Conservation (phyloP, 805 yeast genomes). For the Dipodascopsis tothii region DNA sequence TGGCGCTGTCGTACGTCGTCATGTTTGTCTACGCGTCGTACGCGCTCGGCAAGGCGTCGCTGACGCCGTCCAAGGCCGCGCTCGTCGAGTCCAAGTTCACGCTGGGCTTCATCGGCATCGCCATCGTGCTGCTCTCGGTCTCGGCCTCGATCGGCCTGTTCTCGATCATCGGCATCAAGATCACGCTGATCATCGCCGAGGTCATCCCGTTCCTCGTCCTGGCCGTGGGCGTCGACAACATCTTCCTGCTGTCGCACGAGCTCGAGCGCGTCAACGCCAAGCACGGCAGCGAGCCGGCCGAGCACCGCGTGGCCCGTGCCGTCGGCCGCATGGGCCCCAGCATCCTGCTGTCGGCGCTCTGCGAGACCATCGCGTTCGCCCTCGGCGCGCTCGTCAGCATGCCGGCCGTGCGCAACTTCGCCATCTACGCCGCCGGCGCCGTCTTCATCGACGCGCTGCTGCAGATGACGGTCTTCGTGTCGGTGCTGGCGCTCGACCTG, state of each 20-base stretch:
- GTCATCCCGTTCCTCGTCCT: conserved; percentile 88
- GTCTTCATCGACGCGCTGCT: conserved; percentile 65
- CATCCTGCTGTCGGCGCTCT: conserved; percentile 63
- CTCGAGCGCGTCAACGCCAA: conserved; percentile 47
- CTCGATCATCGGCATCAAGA: conserved; percentile 66
- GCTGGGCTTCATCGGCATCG: conserved; percentile 76
- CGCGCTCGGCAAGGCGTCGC: conserved; percentile 43
- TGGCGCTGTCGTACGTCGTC: conserved; percentile 64
- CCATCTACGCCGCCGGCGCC: conserved; percentile 82
- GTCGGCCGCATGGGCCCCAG: conserved; percentile 80
- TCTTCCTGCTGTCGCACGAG: conserved; percentile 79
- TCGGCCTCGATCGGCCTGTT: conserved; percentile 75
- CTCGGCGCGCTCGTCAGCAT: conserved; percentile 75
- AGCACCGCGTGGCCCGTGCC: conserved; percentile 55
- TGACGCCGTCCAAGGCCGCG: conserved; percentile 14
- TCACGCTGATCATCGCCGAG: conserved; percentile 89
- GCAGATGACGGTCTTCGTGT: conserved; percentile 74
- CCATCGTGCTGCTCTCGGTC: conserved; percentile 75
- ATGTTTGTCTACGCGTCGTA: conserved; percentile 87
- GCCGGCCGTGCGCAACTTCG: conserved; percentile 96
- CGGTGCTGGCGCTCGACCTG: conserved; percentile 64
- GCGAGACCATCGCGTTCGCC: conserved; percentile 73
- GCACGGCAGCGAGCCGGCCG: conserved; percentile 43
- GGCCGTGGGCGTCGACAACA: conserved; percentile 95
- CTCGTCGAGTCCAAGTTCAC: conserved; percentile 52